Percentiles rank a stretch among this genome's conserved stretches.
Evolutionary conservation across 106 monocot genomes (phyloP).

Genomic region (Dendrobium nobile): DNA sequence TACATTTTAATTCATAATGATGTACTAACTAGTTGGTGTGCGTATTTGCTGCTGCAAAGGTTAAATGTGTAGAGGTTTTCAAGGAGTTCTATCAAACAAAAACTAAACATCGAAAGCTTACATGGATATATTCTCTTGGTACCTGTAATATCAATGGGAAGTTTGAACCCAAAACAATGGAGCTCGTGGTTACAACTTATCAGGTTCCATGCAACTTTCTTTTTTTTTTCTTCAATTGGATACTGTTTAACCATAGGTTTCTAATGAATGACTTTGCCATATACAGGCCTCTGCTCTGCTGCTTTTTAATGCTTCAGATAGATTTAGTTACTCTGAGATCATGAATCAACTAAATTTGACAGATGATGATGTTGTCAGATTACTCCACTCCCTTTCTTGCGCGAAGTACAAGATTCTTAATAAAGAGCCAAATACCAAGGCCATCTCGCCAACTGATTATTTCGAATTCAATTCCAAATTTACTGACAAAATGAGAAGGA

Average conservation of each 20-base stretch:
- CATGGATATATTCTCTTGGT: constrained; percentile 79
- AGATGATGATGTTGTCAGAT: constrained; percentile 68
- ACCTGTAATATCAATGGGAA: constrained; percentile 70
- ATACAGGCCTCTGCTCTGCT: constrained; percentile 58
- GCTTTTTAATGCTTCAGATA: constrained; percentile 75
- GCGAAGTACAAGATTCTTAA: constrained; percentile 81
- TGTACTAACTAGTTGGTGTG: neutral
- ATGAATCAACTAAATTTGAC: constrained; percentile 60
- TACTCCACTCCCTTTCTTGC: constrained; percentile 92
- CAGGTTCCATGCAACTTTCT: constrained; percentile 3
- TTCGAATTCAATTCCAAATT: constrained; percentile 92
- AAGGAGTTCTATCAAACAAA: constrained; percentile 94
- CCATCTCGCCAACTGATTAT: constrained; percentile 54
- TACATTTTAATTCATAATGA: neutral
- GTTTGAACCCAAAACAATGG: constrained; percentile 71
- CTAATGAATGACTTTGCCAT: constrained; percentile 3
- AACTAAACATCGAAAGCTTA: constrained; percentile 87
- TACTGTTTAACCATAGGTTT: neutral
- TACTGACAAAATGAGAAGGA: constrained; percentile 80
- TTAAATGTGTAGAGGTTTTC: constrained; percentile 76
- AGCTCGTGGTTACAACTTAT: constrained; percentile 71
- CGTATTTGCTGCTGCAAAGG: constrained; percentile 19
- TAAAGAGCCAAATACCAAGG: constrained; percentile 75
- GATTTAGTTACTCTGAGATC: constrained; percentile 79
- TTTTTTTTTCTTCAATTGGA: neutral